phyloP scores from a whole-genome alignment of 2,329 filamentous ascomycete genomes.

The Penicillium corylophilum region DNA sequence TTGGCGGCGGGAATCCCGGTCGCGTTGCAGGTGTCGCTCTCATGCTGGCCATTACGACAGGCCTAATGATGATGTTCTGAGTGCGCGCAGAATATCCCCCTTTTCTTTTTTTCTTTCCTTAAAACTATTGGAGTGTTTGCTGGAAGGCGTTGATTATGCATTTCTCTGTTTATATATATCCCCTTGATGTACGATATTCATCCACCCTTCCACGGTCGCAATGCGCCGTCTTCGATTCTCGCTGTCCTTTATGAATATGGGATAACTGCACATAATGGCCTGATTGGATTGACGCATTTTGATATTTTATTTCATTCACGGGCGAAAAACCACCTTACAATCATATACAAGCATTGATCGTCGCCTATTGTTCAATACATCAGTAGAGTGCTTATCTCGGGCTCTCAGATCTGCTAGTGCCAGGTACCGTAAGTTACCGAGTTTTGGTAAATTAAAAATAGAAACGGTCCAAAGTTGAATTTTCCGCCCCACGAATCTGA shows the following conservation, averaged over 20 bases:
- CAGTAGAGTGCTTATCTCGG: background rate
- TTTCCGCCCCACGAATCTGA: too few species aligned
- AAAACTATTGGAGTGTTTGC: too few species aligned
- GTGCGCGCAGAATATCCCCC: background rate
- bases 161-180: conserved; percentile 6
- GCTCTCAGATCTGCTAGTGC: background rate
- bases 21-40: background rate
- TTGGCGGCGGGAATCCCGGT: background rate
- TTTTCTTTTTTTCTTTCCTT: too few species aligned
- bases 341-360: background rate
- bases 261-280: background rate
- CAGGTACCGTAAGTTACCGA: conserved; percentile 2
- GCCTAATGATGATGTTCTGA: background rate
- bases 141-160: conserved; percentile 1
- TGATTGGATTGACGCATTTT: background rate
- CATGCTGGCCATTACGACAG: conserved; percentile 1
- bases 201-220: conserved; percentile 4
- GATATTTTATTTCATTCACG: background rate
- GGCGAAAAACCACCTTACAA: background rate
- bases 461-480: too few species aligned
- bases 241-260: background rate
- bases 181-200: conserved; percentile 2
- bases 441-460: background rate
- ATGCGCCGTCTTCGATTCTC: background rate
- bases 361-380: background rate